Conservation (phyloP, 2,329 filamentous ascomycete species). For the Clarireedia homoeocarpa region DNA sequence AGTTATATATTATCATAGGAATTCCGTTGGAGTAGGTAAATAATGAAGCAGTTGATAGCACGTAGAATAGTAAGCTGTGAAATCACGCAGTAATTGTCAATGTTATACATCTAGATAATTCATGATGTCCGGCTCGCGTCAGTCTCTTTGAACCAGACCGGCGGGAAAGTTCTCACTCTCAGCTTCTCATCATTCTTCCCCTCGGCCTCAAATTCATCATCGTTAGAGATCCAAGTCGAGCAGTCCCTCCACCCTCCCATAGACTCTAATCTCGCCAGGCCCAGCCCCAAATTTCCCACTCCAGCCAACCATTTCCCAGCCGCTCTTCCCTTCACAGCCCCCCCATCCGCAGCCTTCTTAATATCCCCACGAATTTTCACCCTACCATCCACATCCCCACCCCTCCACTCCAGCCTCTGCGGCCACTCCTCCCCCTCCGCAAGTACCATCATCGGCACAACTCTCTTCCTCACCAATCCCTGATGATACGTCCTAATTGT, state of each 20-base stretch:
- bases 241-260: slow-evolving; percentile 78
- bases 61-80: neutral
- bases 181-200: slow-evolving; percentile 35
- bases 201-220: slow-evolving; percentile 40
- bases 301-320: slow-evolving; percentile 75
- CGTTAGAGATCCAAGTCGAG: slow-evolving; percentile 45
- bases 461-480: slow-evolving; percentile 84
- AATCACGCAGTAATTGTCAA: neutral
- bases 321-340: slow-evolving; percentile 54
- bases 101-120: neutral
- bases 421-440: slow-evolving; percentile 35
- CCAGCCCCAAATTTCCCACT: slow-evolving; percentile 80
- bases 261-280: slow-evolving; percentile 76
- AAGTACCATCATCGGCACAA: slow-evolving; percentile 75
- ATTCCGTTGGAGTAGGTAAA: neutral
- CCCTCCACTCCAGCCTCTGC: slow-evolving; percentile 41
- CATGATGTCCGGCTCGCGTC: neutral
- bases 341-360: slow-evolving; percentile 33
- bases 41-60: neutral
- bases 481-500: slow-evolving; percentile 94
- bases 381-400: slow-evolving; percentile 39
- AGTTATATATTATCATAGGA: slow-evolving; percentile 11
- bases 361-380: slow-evolving; percentile 26
- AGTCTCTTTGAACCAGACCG: slow-evolving; percentile 51
- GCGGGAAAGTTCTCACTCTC: slow-evolving; percentile 73